Evolutionary conservation across 768 basidiomycete species (phyloP).

Genomic region (Myochromella boudieri): DNA sequence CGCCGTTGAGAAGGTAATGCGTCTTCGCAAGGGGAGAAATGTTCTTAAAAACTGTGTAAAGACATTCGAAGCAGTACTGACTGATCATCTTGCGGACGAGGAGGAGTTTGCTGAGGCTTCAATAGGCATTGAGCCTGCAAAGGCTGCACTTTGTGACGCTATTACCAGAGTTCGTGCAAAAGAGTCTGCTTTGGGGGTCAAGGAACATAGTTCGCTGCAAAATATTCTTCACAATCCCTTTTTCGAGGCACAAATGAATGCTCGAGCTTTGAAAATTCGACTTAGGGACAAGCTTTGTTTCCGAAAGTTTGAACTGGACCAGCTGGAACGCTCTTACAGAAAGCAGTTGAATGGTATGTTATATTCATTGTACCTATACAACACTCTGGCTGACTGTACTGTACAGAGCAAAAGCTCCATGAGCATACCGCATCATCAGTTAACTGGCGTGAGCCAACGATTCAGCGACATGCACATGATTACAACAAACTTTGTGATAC

Average conservation of each 20-base stretch:
- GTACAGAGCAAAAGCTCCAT: constrained; percentile 25
- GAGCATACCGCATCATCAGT: constrained; percentile 25
- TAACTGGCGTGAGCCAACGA: constrained; percentile 25
- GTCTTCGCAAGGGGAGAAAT: too few relatives aligned
- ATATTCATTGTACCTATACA: background rate
- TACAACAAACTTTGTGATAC: constrained; percentile 29
- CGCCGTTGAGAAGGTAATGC: too few relatives aligned
- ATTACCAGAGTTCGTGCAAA: background rate
- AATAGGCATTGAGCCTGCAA: too few relatives aligned
- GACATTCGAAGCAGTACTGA: too few relatives aligned
- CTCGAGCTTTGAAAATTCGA: background rate
- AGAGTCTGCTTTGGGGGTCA: background rate
- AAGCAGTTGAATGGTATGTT: too few relatives aligned
- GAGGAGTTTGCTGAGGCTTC: background rate
- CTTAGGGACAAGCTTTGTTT: background rate
- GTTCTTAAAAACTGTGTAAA: too few relatives aligned
- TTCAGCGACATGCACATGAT: constrained; percentile 18
- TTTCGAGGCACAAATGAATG: background rate
- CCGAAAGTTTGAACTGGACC: background rate
- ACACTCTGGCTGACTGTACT: background rate
- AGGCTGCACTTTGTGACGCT: background rate
- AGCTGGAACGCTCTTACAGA: background rate
- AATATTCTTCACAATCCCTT: background rate
- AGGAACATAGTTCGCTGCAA: background rate
- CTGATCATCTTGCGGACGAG: too few relatives aligned